These are phyloP conservation scores for Hysterium pulicare DNA, from an alignment of 2,329 filamentous ascomycete genomes.

Conservation along the genomic window DNA sequence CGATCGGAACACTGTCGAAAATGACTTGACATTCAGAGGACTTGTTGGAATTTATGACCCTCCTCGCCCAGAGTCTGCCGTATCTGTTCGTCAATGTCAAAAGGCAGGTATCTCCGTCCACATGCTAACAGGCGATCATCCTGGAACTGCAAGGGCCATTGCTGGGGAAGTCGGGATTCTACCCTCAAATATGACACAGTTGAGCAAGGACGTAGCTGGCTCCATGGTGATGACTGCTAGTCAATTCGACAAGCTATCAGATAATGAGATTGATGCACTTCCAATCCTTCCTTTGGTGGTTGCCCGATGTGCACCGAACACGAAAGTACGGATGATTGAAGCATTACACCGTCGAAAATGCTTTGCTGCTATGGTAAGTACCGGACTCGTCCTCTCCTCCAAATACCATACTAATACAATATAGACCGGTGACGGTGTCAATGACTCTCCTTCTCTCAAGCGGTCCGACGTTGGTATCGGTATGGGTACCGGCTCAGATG, in stretches of 20 bases:
- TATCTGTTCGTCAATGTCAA: slow-evolving; percentile 43
- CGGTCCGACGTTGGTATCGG: slow-evolving; percentile 82
- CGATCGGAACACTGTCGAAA: slow-evolving; percentile 62
- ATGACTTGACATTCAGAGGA: slow-evolving; percentile 68
- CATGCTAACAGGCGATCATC: slow-evolving; percentile 49
- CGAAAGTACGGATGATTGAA: slow-evolving; percentile 88
- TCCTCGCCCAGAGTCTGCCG: slow-evolving; percentile 73
- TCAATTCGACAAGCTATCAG: slow-evolving; percentile 73
- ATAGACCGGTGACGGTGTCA: slow-evolving; percentile 83
- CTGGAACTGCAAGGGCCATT: slow-evolving; percentile 46
- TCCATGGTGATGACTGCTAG: slow-evolving; percentile 40
- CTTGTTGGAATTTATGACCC: slow-evolving; percentile 84
- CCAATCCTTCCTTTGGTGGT: slow-evolving; percentile 76
- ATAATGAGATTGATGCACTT: slow-evolving; percentile 70
- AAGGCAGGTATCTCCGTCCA: slow-evolving; percentile 47
- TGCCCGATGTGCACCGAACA: slow-evolving; percentile 78
- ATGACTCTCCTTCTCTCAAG: slow-evolving; percentile 78
- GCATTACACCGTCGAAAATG: slow-evolving; percentile 72
- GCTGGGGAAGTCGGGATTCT: slow-evolving; percentile 47
- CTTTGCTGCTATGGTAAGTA: slow-evolving; percentile 84
- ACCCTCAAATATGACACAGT: slow-evolving; percentile 23
- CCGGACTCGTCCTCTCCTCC: slow-evolving; percentile 4
- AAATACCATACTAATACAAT: slow-evolving; percentile 5
- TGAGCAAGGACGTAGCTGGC: slow-evolving; percentile 27
- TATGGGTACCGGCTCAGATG: slow-evolving; percentile 85